phyloP scores from a whole-genome alignment of 2,329 filamentous ascomycete species.

The Anisogramma anomala region DNA sequence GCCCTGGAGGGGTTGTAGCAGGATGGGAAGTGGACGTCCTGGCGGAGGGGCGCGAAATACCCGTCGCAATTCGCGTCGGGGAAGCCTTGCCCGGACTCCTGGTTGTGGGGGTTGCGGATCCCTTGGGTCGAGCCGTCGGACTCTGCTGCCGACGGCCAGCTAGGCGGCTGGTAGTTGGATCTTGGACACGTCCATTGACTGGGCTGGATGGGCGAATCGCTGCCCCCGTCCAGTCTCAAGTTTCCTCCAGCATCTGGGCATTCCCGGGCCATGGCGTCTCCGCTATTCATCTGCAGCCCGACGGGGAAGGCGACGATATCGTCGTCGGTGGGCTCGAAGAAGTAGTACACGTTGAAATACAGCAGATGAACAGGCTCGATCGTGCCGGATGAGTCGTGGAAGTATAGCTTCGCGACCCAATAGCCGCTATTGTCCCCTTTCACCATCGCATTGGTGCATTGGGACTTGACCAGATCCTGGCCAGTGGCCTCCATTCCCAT shows the following conservation, averaged over 20 bases:
- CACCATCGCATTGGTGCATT: slow-evolving; percentile 44
- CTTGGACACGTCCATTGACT: slow-evolving; percentile 51
- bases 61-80: slow-evolving; percentile 55
- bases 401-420: slow-evolving; percentile 65
- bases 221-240: slow-evolving; percentile 38
- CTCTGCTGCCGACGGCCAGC: slow-evolving; percentile 38
- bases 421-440: slow-evolving; percentile 38
- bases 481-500: slow-evolving; percentile 53
- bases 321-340: slow-evolving; percentile 54
- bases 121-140: slow-evolving; percentile 36
- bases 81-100: slow-evolving; percentile 51
- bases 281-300: slow-evolving; percentile 60
- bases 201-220: slow-evolving; percentile 39
- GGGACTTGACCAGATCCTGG: slow-evolving; percentile 44
- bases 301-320: slow-evolving; percentile 59
- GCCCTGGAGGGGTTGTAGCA: slow-evolving; percentile 58
- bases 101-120: slow-evolving; percentile 41
- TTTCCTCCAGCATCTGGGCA: slow-evolving; percentile 36
- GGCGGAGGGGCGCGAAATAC: slow-evolving; percentile 47
- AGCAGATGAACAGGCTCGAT: slow-evolving; percentile 56
- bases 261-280: slow-evolving; percentile 46
- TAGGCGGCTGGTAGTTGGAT: slow-evolving; percentile 18
- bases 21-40: slow-evolving; percentile 60
- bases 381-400: slow-evolving; percentile 46
- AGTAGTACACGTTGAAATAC: slow-evolving; percentile 69